Evolutionary conservation across 2,329 filamentous ascomycete genomes (phyloP).

Genomic region (Pseudogymnoascus sp.): DNA sequence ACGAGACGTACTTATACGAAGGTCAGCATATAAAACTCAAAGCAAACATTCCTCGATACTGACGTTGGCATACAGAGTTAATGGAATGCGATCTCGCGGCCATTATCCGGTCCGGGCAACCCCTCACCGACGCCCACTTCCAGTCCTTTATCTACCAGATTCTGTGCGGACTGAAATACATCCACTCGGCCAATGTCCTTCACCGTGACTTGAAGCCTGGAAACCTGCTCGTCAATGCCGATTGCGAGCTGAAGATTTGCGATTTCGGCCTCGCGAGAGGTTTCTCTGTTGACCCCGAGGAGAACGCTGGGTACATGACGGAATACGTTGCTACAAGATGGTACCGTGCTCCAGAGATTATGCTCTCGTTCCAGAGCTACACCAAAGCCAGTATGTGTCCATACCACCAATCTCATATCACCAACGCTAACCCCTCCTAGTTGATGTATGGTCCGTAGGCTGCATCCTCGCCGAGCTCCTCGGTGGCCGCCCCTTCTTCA

Average conservation of each 20-base stretch:
- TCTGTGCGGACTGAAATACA: slow-evolving; percentile 96
- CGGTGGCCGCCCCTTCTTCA: slow-evolving; percentile 96
- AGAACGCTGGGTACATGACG: slow-evolving; percentile 99
- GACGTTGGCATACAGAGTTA: slow-evolving; percentile 58
- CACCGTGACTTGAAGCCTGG: slow-evolving; percentile 96
- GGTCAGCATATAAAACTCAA: slow-evolving; percentile 47
- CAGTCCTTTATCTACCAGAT: slow-evolving; percentile 99
- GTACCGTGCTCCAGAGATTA: slow-evolving; percentile 98
- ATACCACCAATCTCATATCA: slow-evolving; percentile 13
- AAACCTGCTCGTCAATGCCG: slow-evolving; percentile 94
- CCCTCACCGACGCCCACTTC: slow-evolving; percentile 96
- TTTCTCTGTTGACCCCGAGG: slow-evolving; percentile 93
- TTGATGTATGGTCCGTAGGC: slow-evolving; percentile 98
- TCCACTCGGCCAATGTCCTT: slow-evolving; percentile 95
- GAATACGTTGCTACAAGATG: slow-evolving; percentile 98
- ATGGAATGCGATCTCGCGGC: slow-evolving; percentile 99
- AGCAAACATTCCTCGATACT: slow-evolving; percentile 13
- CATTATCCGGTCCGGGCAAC: slow-evolving; percentile 95
- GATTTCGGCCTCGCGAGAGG: slow-evolving; percentile 95
- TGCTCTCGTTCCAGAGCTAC: slow-evolving; percentile 99
- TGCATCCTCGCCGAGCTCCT: slow-evolving; percentile 96
- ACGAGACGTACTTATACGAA: slow-evolving; percentile 98
- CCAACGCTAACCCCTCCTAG: slow-evolving; percentile 50
- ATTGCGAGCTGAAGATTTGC: slow-evolving; percentile 98
- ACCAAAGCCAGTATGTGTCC: slow-evolving; percentile 92